Evolutionary conservation across 2,329 filamentous ascomycete genomes (phyloP), one percentile per base, ranked within the genome.

Genomic region (Alternaria angustiovoidea): DNA sequence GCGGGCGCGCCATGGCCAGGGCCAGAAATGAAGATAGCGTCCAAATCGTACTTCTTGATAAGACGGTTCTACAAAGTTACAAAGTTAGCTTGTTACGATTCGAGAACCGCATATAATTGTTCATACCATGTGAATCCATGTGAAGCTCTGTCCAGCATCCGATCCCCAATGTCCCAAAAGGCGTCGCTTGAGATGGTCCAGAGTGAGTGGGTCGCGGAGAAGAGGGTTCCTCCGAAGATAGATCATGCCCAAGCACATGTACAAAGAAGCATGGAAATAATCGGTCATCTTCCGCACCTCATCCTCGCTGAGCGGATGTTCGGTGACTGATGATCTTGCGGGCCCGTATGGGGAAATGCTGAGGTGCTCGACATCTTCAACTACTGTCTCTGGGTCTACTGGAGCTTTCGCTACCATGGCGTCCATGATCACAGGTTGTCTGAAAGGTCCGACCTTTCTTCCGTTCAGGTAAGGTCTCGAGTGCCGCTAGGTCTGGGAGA

Each of bases 131-230:
- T 93, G 91, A 81, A 93, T 91, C 77, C 89, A 93, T 34, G 90
- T 91, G 79, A 94, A 93, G 59, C 90, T 88, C 78, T 93, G 91
- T 14, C 91, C 91, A n/a, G 91, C 88, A 51, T 91, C 90, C 3
- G 89, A 92, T 54, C 91, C 91, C 84, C 91, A 94, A 75, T 94
- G 91, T 39, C 91, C 91, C 2, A 94, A 82, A 8, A 93, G 82
- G 65, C 91, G 87, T 60, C 86, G 83, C 80, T 94, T 94, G 80
- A 93, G 82, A 72, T 93, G 89, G 54, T 91, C 87, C 32, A 86
- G 80, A 67, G 87, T 87, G 65, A 92, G 83, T 1, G 89, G 89
- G 67, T 92, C 87, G 61, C 85, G 85, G 43, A 94, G 86, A 12
- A 94, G 84, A 14, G 90, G 89, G 65, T 94, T 94, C 39, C 89